Evolutionary conservation across 148 eudicot genomes (phyloP).

Genomic region (Silene conica): DNA sequence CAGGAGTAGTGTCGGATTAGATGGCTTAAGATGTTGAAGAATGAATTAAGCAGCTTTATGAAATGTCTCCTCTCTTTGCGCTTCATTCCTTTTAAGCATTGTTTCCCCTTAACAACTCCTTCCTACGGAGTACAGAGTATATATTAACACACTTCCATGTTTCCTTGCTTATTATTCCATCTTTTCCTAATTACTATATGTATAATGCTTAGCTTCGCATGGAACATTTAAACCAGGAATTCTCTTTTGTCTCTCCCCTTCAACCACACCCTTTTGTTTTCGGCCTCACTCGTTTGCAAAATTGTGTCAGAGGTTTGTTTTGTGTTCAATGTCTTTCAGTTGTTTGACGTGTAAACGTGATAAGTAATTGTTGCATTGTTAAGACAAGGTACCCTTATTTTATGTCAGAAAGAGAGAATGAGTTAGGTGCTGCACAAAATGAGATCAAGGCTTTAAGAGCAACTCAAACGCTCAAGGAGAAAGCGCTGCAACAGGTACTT

Average conservation of each 20-base stretch:
- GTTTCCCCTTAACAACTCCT: background rate
- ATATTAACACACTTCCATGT: background rate
- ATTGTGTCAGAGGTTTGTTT: constrained; percentile 39
- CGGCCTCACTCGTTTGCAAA: constrained; percentile 66
- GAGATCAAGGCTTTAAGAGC: constrained; percentile 72
- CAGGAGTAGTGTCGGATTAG: constrained; percentile 31
- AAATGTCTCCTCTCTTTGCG: constrained; percentile 33
- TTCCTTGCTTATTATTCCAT: background rate
- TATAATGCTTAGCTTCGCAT: constrained; percentile 34
- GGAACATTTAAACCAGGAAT: constrained; percentile 30
- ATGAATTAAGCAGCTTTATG: background rate
- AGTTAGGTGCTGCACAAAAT: constrained; percentile 53
- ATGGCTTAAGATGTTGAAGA: constrained; percentile 36
- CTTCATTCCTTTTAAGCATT: constrained; percentile 50
- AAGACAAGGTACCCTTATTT: background rate
- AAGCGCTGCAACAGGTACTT: constrained; percentile 77
- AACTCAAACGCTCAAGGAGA: constrained; percentile 58
- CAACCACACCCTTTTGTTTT: constrained; percentile 57
- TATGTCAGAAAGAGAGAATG: constrained; percentile 60
- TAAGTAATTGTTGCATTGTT: background rate
- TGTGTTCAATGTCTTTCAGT: background rate
- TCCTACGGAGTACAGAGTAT: background rate
- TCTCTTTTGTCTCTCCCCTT: constrained; percentile 28
- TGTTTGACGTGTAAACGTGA: background rate
- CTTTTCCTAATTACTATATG: no score